phyloP scores from a whole-genome alignment of 2,329 filamentous ascomycete species.

The Colletotrichum sp. region DNA sequence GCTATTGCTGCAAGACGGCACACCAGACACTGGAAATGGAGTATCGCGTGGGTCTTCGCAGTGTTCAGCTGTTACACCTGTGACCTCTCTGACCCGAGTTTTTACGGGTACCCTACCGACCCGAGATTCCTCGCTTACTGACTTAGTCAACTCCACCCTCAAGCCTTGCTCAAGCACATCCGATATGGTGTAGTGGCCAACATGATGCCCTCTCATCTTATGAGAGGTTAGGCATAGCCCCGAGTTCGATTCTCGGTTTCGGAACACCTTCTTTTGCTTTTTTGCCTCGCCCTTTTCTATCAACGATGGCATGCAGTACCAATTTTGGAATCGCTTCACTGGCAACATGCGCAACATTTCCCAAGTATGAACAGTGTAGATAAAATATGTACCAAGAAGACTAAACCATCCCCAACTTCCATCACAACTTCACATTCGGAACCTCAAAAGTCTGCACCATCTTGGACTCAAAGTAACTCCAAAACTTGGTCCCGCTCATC shows the following conservation, averaged over 20 bases:
- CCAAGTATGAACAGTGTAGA: neutral
- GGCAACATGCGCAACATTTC: fast-evolving
- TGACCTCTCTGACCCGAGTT: neutral
- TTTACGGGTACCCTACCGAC: neutral
- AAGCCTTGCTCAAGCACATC: neutral
- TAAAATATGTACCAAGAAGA: neutral
- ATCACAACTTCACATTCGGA: constrained; percentile 26
- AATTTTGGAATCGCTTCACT: too few relatives aligned
- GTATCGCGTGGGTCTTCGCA: neutral
- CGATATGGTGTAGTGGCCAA: constrained; percentile 20
- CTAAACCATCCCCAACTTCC: neutral
- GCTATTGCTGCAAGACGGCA: neutral
- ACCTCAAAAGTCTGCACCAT: constrained; percentile 45
- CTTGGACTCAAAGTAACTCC: constrained; percentile 37
- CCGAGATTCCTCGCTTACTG: neutral
- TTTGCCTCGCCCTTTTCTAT: too few relatives aligned
- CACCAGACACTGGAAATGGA: neutral
- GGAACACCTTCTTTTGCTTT: neutral
- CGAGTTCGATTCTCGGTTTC: constrained; percentile 15
- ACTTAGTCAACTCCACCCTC: neutral
- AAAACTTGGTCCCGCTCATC: constrained; percentile 38
- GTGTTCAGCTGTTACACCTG: neutral
- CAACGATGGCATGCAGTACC: too few relatives aligned
- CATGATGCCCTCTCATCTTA: constrained; percentile 12
- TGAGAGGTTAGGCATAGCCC: constrained; percentile 16